Base-by-base conservation (phyloP, 2,329 filamentous ascomycete genomes). In the Aurifilum marmelostoma region DNA sequence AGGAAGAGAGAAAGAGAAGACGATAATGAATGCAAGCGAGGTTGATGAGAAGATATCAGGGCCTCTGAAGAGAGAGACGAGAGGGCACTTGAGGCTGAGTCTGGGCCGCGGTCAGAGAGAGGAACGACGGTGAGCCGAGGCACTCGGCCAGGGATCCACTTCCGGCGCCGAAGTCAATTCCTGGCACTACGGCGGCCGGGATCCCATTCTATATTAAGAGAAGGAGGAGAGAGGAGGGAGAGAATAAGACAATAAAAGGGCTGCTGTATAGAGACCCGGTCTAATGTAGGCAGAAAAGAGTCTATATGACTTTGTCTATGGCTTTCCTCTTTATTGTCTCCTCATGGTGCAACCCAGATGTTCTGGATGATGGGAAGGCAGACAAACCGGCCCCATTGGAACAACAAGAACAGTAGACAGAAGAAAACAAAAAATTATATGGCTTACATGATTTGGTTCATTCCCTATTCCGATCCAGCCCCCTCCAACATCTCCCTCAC, bases 401-500 rank as follows among this genome's bases (percentile, higher is more conserved):
- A n/a, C n/a, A n/a, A n/a, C n/a, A n/a, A n/a, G n/a, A n/a, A n/a
- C n/a, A n/a, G n/a, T n/a, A n/a, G n/a, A n/a, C n/a, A n/a, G n/a
- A n/a, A 32, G 52, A 32, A 27, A 6, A 16, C 1, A 18, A 43
- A 18, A 3, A 7, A 4, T n/a, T n/a, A n/a, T 18, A 47, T 18
- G 21, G 41, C 18, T 47, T 21, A 8, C 6, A 18, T 47, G 16
- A 21, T n/a, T n/a, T n/a, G n/a, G n/a, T n/a, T n/a, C n/a, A n/a
- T n/a, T n/a, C n/a, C n/a, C 18, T 47, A 4, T 11, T 39, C 8
- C 24, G 29, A 29, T 18, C 37, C 29, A 60, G 27, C 39, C 54
- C 14, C 21, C 27, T 32, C n/a, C 21, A 74, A 18, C 0, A 73
- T 59, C 24, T 68, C 66, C 5, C 58, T 80, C 21, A 69, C 69